phyloP scores from a whole-genome alignment of 208 protist species.

The Kentomonas sorsogonicus region DNA sequence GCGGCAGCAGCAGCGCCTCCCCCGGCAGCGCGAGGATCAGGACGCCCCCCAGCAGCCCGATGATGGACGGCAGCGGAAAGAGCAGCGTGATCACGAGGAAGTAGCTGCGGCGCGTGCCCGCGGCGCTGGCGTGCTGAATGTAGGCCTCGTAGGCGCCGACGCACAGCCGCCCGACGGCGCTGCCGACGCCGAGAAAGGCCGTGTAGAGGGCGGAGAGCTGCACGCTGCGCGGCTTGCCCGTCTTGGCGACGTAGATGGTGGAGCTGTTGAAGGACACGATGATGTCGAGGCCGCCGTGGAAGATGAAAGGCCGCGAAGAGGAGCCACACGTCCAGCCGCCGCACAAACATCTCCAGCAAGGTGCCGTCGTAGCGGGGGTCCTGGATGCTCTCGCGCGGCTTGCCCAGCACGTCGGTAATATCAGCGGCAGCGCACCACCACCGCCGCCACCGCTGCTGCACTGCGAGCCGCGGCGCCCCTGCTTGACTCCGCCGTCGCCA shows the following conservation, averaged over 20 bases:
- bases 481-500: no score
- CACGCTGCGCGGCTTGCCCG: slow-evolving; percentile 21
- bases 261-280: slow-evolving; percentile 49
- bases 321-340: slow-evolving; percentile 36
- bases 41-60: slow-evolving; percentile 30
- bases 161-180: slow-evolving; percentile 33
- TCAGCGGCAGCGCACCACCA: no score
- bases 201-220: slow-evolving; percentile 37
- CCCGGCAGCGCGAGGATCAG: slow-evolving; percentile 39
- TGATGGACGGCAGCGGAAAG: slow-evolving; percentile 21
- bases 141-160: slow-evolving; percentile 48
- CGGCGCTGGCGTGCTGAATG: slow-evolving; percentile 35
- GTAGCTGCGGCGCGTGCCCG: slow-evolving; percentile 16
- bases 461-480: no score
- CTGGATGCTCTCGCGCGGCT: slow-evolving; percentile 20
- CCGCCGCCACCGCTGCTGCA: no score
- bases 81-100: slow-evolving; percentile 31
- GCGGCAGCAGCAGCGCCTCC: slow-evolving; percentile 39
- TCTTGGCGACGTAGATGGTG: slow-evolving; percentile 46
- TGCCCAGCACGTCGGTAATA: no score
- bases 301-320: slow-evolving; percentile 36
- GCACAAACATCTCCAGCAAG: slow-evolving; percentile 29
- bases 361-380: slow-evolving; percentile 36
- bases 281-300: slow-evolving; percentile 27
- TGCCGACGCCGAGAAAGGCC: slow-evolving; percentile 47